A percentile compares a stretch with the other conserved stretches of the same genome.
phyloP scores from a whole-genome alignment of 2,329 filamentous ascomycete species.

The Aurifilum marmelostoma region DNA sequence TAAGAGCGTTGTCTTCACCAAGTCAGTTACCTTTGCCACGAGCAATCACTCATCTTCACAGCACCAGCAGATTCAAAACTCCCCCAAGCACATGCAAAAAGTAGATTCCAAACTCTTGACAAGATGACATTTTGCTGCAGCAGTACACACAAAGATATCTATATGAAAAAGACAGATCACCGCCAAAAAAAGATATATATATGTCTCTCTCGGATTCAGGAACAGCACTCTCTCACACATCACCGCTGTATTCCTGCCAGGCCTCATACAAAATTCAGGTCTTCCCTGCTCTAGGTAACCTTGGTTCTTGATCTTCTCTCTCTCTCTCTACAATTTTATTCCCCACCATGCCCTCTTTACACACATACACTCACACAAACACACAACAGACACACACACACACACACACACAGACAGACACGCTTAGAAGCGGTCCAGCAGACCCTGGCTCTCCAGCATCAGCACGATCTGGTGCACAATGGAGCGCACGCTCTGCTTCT shows the following conservation, averaged over 20 bases:
- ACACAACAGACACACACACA: neutral
- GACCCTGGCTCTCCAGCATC: conserved; percentile 84
- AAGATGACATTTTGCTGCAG: neutral
- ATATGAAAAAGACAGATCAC: neutral
- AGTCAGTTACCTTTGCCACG: neutral
- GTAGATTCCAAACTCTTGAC: neutral
- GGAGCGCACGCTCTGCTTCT: conserved; percentile 85
- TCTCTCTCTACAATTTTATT: neutral
- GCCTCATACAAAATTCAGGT: neutral
- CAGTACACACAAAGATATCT: neutral
- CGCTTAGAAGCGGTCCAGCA: conserved; percentile 71
- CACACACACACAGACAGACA: neutral
- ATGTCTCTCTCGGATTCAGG: no score
- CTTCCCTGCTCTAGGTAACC: conserved; percentile 10
- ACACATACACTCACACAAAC: neutral
- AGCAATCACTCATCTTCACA: no score
- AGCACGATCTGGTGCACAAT: conserved; percentile 97
- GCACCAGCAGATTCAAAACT: no score
- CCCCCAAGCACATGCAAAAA: neutral
- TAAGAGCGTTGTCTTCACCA: no score
- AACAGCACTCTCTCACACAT: no score
- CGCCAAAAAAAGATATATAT: neutral
- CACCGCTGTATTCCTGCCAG: neutral
- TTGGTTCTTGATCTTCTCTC: neutral
- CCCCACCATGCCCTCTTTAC: neutral